Base-by-base conservation (phyloP, 176 grass and related monocot genomes). In the Echinochloa phyllopogon region DNA sequence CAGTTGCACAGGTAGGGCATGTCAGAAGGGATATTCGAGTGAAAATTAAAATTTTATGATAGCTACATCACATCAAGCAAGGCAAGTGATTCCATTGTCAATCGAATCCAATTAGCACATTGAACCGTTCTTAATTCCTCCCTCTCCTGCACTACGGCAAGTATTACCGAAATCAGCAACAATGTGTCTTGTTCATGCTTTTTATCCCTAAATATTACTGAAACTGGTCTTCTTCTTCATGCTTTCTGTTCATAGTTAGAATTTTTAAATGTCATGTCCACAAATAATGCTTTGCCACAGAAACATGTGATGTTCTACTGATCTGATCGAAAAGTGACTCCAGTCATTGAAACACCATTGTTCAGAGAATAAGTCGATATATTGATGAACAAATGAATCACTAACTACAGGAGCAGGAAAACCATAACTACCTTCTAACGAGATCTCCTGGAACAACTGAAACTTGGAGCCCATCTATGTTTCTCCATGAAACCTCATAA, bases 401-500 rank as follows among this genome's bases (percentile, higher is more conserved):
- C 42, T 42, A 76, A 24, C 62, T 66, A 80, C n/a, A 21, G 45
- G 68, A 39, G 21, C 5, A 72, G 36, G 33, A 84, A 86, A 86
- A 83, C 39, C 65, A 53, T 69, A 74, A 33, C 43, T 90, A 95
- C 93, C 95, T 93, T 87, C 74, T 76, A 80, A 98, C 65, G 18
- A 98, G 84, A 91, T 90, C 85, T 72, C 87, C 87, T 51, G 95
- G 89, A 72, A 98, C 87, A 53, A 86, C 79, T 66, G 95, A 98
- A 82, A 83, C 68, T 60, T 90, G 55, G 18, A 95, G 72, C 4
- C 91, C 91, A 84, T 93, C 89, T 39, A 87, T 78, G 72, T 85
- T 86, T 88, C 61, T 86, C 96, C 96, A 98, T 36, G 87, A 90
- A 81, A 98, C 96, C 79, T 98, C 96, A 81, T 93, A 98, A 71